A percentile compares a stretch with the other conserved stretches of the same genome.
Evolutionary conservation across 345 rosid genomes (phyloP).

Genomic region (Cardamine chenopodiifolia): DNA sequence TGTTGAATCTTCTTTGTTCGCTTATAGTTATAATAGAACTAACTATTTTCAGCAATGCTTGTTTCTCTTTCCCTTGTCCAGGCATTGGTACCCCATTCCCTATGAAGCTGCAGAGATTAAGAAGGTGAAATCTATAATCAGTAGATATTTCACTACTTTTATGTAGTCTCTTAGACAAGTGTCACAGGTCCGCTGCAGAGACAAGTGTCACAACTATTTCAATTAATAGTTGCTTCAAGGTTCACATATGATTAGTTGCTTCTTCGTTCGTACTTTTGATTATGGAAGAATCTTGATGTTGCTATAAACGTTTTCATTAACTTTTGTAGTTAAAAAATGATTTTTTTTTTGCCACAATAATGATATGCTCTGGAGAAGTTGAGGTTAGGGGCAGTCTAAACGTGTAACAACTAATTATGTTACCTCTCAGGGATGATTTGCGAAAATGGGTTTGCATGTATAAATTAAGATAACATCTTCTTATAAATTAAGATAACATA

Average conservation of each 20-base stretch:
- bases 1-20: neutral
- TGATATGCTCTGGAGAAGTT: neutral
- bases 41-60: neutral
- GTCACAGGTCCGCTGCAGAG: neutral
- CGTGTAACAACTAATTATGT: no score
- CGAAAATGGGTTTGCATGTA: neutral
- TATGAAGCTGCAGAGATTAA: conserved; percentile 59
- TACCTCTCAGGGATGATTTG: conserved; percentile 1
- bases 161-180: neutral
- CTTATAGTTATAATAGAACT: neutral
- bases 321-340: neutral
- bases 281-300: conserved; percentile 8
- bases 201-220: neutral
- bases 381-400: no score
- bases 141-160: neutral
- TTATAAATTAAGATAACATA: no score
- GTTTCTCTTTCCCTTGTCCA: conserved; percentile 44
- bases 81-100: conserved; percentile 71
- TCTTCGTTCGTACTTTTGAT: neutral
- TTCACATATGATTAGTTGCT: conserved; percentile 15
- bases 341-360: neutral
- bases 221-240: conserved; percentile 4
- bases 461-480: conserved; percentile 1
- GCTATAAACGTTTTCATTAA: neutral
- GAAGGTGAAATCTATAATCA: conserved; percentile 52